phyloP scores from a whole-genome alignment of 2,329 filamentous ascomycete species.

The Trichoderma endophyticum region DNA sequence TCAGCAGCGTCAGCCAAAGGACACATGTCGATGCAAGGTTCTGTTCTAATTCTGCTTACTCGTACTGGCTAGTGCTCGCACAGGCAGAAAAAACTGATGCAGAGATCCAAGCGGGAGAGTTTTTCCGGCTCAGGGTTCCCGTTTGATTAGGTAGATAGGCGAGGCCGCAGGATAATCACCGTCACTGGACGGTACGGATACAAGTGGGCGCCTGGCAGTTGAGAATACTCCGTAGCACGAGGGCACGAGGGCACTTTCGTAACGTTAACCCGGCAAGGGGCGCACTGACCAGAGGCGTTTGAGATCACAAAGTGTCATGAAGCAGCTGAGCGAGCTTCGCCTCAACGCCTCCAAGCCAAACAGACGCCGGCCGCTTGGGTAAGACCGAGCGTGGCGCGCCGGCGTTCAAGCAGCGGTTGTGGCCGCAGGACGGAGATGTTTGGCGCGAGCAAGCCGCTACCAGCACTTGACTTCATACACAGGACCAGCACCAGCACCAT shows the following conservation, averaged over 20 bases:
- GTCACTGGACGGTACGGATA: background rate
- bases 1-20: background rate
- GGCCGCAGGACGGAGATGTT: background rate
- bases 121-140: background rate
- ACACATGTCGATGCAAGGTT: background rate
- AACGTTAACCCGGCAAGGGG: conserved; percentile 3
- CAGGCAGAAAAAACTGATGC: background rate
- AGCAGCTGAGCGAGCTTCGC: conserved; percentile 5
- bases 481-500: background rate
- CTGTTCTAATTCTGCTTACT: background rate
- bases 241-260: background rate
- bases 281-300: background rate
- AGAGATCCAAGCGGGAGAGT: background rate
- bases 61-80: background rate
- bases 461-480: background rate
- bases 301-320: background rate
- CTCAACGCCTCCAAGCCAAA: conserved; percentile 1
- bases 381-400: background rate
- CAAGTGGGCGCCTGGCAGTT: background rate
- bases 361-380: background rate
- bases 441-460: background rate
- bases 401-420: background rate
- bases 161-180: conserved; percentile 9
- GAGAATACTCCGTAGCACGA: background rate
- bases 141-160: conserved; percentile 9